These are phyloP conservation scores for Ambispora gerdemannii DNA, from an alignment of 192 early-diverging fungal species.

Conservation along the genomic window DNA sequence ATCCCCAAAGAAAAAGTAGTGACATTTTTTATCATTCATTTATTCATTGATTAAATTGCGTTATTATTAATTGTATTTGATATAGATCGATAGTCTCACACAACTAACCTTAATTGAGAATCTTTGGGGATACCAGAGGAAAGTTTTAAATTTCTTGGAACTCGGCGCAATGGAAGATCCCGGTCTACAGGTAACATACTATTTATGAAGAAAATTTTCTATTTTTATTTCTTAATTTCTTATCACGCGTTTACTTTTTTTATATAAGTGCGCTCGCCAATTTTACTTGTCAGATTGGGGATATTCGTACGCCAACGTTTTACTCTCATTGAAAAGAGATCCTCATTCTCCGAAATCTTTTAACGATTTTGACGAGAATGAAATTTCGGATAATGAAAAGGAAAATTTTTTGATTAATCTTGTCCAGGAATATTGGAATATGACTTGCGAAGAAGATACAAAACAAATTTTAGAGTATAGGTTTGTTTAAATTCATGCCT, in stretches of 20 bases:
- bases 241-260: background rate
- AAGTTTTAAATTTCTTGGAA: slow-evolving; percentile 27
- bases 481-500: background rate
- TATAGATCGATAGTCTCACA: no score
- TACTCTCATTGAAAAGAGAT: slow-evolving; percentile 1
- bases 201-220: slow-evolving; percentile 12
- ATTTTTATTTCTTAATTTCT: slow-evolving; percentile 25
- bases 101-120: no score
- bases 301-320: slow-evolving; percentile 24
- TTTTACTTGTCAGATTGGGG: slow-evolving; percentile 43
- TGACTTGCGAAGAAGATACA: slow-evolving; percentile 20
- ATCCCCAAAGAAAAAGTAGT: slow-evolving; percentile 23
- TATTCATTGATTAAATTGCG: no score
- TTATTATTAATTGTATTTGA: no score
- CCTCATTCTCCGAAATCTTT: background rate
- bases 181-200: slow-evolving; percentile 30
- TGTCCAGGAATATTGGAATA: slow-evolving; percentile 35
- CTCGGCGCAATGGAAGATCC: slow-evolving; percentile 28
- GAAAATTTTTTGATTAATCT: slow-evolving; percentile 22
- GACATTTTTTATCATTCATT: no score
- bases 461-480: slow-evolving; percentile 11
- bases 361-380: slow-evolving; percentile 2
- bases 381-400: slow-evolving; percentile 1
- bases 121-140: slow-evolving; percentile 28
- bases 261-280: slow-evolving; percentile 26